A percentile compares a stretch with the other conserved stretches of the same genome.
phyloP scores from a whole-genome alignment of 305 asterid genomes.

The Fraxinus sp. region DNA sequence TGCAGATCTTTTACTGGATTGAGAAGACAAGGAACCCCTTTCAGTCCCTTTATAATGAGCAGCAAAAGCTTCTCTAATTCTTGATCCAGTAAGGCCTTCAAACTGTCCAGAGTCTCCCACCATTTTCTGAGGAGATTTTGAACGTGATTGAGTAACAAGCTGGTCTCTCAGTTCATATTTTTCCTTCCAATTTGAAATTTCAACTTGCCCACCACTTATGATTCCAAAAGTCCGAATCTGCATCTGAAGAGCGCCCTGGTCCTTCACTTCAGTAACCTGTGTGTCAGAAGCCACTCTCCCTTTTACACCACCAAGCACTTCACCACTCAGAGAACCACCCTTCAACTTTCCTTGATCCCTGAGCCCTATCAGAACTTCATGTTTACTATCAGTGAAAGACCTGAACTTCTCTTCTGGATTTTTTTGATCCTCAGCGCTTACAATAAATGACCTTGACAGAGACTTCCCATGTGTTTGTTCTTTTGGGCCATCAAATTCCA shows the following conservation, averaged over 20 bases:
- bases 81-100: constrained; percentile 57
- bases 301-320: constrained; percentile 33
- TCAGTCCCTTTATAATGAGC: constrained; percentile 45
- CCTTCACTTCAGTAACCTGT: constrained; percentile 35
- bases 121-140: constrained; percentile 38
- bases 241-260: constrained; percentile 32
- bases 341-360: constrained; percentile 38
- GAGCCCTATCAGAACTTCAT: constrained; percentile 26
- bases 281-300: constrained; percentile 24
- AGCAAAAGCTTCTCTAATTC: constrained; percentile 48
- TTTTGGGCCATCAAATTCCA: constrained; percentile 43
- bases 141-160: constrained; percentile 29
- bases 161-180: constrained; percentile 39
- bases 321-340: constrained; percentile 29
- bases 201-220: constrained; percentile 38
- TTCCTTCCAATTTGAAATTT: constrained; percentile 35
- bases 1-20: constrained; percentile 40
- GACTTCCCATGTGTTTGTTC: constrained; percentile 39
- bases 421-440: constrained; percentile 42
- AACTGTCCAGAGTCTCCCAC: constrained; percentile 37
- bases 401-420: constrained; percentile 37
- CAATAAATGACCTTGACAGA: constrained; percentile 42
- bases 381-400: constrained; percentile 32
- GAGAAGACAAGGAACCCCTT: constrained; percentile 44
- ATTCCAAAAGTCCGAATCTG: constrained; percentile 32